Conservation (phyloP, 2,329 filamentous ascomycete genomes). For the Sporothrix brasiliensis region DNA sequence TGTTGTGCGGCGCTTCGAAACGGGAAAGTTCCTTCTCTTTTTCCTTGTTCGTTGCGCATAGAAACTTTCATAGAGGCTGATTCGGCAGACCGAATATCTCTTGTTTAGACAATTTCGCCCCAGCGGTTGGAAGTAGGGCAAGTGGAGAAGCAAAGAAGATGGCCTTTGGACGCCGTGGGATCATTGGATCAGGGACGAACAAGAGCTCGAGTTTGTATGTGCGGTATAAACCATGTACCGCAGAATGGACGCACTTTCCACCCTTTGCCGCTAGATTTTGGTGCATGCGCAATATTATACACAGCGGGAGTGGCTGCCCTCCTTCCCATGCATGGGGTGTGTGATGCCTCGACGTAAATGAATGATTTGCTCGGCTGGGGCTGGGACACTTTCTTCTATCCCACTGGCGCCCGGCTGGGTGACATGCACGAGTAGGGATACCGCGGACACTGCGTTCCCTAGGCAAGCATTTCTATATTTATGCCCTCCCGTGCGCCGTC, state of each 20-base stretch:
- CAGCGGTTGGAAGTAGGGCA: constrained; percentile 10
- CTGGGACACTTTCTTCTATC: not conserved
- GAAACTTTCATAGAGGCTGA: no score
- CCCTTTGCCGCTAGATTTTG: not conserved
- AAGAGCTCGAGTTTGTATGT: not conserved
- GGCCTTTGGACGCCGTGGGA: not conserved
- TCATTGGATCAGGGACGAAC: not conserved
- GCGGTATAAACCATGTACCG: not conserved
- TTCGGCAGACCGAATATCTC: not conserved
- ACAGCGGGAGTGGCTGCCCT: not conserved
- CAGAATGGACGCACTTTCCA: constrained; percentile 7
- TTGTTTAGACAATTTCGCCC: not conserved
- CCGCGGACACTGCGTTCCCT: constrained; percentile 5
- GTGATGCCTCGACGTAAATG: not conserved
- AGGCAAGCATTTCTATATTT: not conserved
- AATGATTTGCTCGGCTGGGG: not conserved
- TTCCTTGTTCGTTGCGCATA: not conserved
- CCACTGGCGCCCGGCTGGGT: not conserved
- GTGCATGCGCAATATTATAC: not conserved
- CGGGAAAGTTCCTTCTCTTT: constrained; percentile 28
- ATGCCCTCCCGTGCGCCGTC: not conserved
- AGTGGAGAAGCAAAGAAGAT: not conserved
- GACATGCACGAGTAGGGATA: not conserved
- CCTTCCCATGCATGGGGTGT: no score
- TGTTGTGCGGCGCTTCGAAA: constrained; percentile 32